phyloP scores from a whole-genome alignment of 1,284 basidiomycete species.

The Ganoderma meredithae region DNA sequence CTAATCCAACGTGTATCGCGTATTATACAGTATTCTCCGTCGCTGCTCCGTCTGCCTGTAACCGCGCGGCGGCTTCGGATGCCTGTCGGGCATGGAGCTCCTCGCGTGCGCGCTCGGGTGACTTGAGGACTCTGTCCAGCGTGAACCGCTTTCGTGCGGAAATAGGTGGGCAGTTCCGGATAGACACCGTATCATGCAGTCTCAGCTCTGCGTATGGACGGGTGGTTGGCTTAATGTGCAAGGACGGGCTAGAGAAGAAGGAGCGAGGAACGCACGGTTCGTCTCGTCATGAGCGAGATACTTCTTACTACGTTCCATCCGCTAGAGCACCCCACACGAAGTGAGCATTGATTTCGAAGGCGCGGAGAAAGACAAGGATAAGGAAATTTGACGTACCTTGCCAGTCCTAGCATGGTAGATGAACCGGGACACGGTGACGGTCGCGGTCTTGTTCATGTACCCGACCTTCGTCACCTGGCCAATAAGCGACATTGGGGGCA shows the following conservation, averaged over 20 bases:
- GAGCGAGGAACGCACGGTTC: constrained; percentile 56
- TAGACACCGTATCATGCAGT: constrained; percentile 72
- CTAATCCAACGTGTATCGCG: not conserved
- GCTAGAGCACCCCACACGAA: constrained; percentile 47
- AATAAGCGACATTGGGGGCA: constrained; percentile 79
- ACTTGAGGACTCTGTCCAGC: constrained; percentile 69
- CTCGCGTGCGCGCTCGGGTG: constrained; percentile 69
- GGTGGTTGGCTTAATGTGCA: not conserved
- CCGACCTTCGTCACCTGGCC: constrained; percentile 81
- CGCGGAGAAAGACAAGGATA: not conserved
- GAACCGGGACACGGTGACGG: constrained; percentile 78
- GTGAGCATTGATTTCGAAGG: not conserved
- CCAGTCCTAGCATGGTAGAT: constrained; percentile 72
- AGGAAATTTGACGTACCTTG: constrained; percentile 59
- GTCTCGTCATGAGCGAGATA: constrained; percentile 76
- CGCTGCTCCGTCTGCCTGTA: not conserved
- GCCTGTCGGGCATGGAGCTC: constrained; percentile 35
- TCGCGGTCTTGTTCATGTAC: constrained; percentile 83
- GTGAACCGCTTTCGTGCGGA: constrained; percentile 80
- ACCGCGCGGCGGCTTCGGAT: constrained; percentile 21
- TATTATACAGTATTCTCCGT: not conserved
- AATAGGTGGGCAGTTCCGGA: constrained; percentile 80
- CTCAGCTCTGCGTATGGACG: constrained; percentile 57
- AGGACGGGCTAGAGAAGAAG: not conserved
- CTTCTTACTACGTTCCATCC: constrained; percentile 76